Evolutionary conservation across 2,329 filamentous ascomycete genomes (phyloP).

Genomic region (Colletotrichum filicis): DNA sequence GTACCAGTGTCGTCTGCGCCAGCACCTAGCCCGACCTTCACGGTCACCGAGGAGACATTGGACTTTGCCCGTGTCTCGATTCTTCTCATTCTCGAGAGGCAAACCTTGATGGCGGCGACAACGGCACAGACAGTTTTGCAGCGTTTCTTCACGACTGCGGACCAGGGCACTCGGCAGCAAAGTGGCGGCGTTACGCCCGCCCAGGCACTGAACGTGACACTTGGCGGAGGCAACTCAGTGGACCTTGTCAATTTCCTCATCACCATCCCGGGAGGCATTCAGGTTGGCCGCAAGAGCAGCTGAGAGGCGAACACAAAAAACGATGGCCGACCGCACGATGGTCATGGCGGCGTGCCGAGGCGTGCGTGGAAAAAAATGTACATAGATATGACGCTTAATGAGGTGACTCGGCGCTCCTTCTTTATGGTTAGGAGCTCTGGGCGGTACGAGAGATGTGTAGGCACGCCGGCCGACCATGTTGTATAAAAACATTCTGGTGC

Average conservation of each 20-base stretch:
- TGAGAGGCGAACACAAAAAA: conserved; percentile 40
- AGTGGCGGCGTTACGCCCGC: conserved; percentile 42
- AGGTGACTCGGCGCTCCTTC: conserved; percentile 7
- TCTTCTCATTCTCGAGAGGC: conserved; percentile 69
- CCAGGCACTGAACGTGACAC: conserved; percentile 53
- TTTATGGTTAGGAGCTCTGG: background rate
- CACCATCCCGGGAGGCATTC: conserved; percentile 42
- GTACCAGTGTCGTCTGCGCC: conserved; percentile 18
- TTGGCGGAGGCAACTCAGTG: conserved; percentile 58
- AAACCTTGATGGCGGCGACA: conserved; percentile 60
- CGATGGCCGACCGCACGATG: conserved; percentile 22
- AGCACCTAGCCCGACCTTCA: conserved; percentile 50
- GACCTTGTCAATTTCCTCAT: conserved; percentile 61
- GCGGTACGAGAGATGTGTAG: conserved; percentile 20
- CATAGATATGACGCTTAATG: conserved; percentile 32
- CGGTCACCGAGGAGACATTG: conserved; percentile 64
- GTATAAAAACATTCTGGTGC: conserved; percentile 40
- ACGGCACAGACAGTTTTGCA: conserved; percentile 66
- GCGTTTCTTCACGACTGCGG: conserved; percentile 60
- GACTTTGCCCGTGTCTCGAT: conserved; percentile 74
- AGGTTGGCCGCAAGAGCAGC: background rate
- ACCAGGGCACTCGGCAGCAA: conserved; percentile 42
- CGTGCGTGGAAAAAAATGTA: conserved; percentile 5
- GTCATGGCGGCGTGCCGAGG: conserved; percentile 27
- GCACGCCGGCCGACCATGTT: conserved; percentile 39